These are phyloP conservation scores for Macrophomina phaseolina DNA, from an alignment of 2,329 filamentous ascomycete genomes.

Conservation along the genomic window DNA sequence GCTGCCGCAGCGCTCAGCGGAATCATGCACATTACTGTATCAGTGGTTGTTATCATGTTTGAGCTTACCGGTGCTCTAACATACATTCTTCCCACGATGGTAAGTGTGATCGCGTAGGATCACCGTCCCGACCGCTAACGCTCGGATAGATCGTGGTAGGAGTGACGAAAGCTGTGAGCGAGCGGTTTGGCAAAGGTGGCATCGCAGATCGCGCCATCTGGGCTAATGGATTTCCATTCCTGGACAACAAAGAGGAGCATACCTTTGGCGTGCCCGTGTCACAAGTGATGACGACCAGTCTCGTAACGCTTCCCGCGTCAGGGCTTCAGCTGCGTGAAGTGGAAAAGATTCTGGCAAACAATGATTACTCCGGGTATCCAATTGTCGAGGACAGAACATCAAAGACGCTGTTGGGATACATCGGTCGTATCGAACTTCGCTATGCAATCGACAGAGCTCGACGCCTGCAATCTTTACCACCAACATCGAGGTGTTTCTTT, in stretches of 20 bases:
- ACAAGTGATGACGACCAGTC: conserved; percentile 80
- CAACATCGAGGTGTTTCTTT: conserved; percentile 77
- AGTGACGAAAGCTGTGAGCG: conserved; percentile 90
- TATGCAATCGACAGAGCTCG: conserved; percentile 87
- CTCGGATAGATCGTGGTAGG: conserved; percentile 79
- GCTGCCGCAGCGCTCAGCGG: conserved; percentile 90
- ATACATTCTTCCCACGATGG: conserved; percentile 96
- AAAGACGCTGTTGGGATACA: conserved; percentile 84
- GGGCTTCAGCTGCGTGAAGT: conserved; percentile 78
- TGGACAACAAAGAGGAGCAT: conserved; percentile 97
- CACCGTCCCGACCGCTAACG: not conserved
- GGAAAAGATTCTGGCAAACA: conserved; percentile 76
- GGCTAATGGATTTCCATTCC: conserved; percentile 96
- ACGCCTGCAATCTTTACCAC: conserved; percentile 68
- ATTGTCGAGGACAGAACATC: conserved; percentile 76
- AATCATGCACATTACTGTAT: conserved; percentile 98
- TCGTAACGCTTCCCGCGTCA: conserved; percentile 74
- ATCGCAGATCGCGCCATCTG: conserved; percentile 99
- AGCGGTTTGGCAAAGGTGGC: conserved; percentile 91
- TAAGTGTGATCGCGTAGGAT: conserved; percentile 37
- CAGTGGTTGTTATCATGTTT: conserved; percentile 99
- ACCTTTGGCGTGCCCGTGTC: conserved; percentile 95
- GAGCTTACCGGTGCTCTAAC: conserved; percentile 96
- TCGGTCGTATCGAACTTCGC: conserved; percentile 87
- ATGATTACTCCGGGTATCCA: conserved; percentile 90